Percentiles rank a stretch among this genome's conserved stretches.
Evolutionary conservation across 2,329 filamentous ascomycete genomes (phyloP).

Genomic region (Cladophialophora exuberans): DNA sequence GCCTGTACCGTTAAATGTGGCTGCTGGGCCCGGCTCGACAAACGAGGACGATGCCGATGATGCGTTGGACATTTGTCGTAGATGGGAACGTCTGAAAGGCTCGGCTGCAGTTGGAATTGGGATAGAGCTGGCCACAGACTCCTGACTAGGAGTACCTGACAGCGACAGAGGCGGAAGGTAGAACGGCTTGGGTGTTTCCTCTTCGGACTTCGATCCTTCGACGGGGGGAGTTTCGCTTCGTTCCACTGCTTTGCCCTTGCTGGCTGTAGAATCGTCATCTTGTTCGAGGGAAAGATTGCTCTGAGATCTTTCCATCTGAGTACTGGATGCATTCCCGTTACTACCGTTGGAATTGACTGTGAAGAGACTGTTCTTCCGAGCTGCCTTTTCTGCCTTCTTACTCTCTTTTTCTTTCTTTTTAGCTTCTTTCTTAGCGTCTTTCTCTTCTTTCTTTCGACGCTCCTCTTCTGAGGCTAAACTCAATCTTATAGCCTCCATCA

Average conservation of each 20-base stretch:
- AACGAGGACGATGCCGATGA: slow-evolving; percentile 82
- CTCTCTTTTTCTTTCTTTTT: slow-evolving; percentile 86
- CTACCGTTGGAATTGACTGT: slow-evolving; percentile 60
- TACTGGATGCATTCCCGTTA: slow-evolving; percentile 56
- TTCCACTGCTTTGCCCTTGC: slow-evolving; percentile 74
- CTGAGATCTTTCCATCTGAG: slow-evolving; percentile 40
- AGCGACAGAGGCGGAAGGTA: slow-evolving; percentile 27
- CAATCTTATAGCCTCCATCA: slow-evolving; percentile 91
- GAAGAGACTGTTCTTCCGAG: slow-evolving; percentile 65
- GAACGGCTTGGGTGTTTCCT: slow-evolving; percentile 19
- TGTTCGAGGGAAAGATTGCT: slow-evolving; percentile 43
- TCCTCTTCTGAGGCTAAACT: slow-evolving; percentile 94
- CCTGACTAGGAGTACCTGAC: slow-evolving; percentile 31
- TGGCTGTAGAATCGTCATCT: slow-evolving; percentile 43
- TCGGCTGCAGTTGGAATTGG: slow-evolving; percentile 46
- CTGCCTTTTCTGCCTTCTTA: slow-evolving; percentile 70
- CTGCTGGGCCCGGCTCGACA: slow-evolving; percentile 64
- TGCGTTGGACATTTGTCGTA: slow-evolving; percentile 82
- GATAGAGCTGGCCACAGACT: slow-evolving; percentile 32
- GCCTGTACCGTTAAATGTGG: slow-evolving; percentile 37
- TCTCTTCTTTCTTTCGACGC: slow-evolving; percentile 81
- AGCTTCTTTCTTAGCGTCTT: slow-evolving; percentile 76
- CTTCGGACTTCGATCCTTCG: slow-evolving; percentile 18
- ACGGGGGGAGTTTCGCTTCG: slow-evolving; percentile 42
- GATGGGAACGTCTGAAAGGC: slow-evolving; percentile 67